phyloP scores from a whole-genome alignment of 2,329 filamentous ascomycete genomes.

The Alternaria solani region DNA sequence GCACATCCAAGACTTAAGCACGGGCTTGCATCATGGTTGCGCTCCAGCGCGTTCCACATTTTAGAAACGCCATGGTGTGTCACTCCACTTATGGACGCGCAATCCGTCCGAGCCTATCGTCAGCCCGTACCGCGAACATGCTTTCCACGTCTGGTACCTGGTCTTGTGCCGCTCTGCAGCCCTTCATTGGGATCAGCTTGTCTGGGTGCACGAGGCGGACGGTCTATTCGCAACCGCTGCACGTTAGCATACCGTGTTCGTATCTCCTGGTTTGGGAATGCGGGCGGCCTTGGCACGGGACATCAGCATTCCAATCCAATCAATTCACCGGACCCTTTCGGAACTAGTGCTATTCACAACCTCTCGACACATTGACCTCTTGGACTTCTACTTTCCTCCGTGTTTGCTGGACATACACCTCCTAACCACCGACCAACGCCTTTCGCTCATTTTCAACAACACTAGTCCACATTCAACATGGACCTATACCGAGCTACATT shows the following conservation, averaged over 20 bases:
- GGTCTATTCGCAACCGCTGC: neutral
- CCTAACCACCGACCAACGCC: neutral
- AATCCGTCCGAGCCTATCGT: slow-evolving; percentile 10
- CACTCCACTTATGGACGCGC: slow-evolving; percentile 19
- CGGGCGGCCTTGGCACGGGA: neutral
- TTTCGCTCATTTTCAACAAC: slow-evolving; percentile 7
- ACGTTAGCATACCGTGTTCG: slow-evolving; percentile 4
- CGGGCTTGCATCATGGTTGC: slow-evolving; percentile 2
- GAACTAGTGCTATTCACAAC: slow-evolving; percentile 4
- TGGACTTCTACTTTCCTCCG: slow-evolving; percentile 1
- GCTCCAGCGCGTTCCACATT: slow-evolving; percentile 1
- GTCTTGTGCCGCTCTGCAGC: neutral
- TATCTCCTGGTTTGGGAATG: neutral
- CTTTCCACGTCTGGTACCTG: neutral
- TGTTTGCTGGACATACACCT: slow-evolving; percentile 17
- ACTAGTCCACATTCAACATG: slow-evolving; percentile 28
- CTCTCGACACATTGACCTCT: neutral
- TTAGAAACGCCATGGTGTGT: slow-evolving; percentile 12
- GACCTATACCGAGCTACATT: slow-evolving; percentile 45
- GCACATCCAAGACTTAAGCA: neutral
- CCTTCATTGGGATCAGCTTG: slow-evolving; percentile 12
- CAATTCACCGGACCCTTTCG: neutral
- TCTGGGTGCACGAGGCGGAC: slow-evolving; percentile 5
- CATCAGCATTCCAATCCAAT: neutral
- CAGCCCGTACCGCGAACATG: slow-evolving; percentile 5